A percentile compares a stretch with the other conserved stretches of the same genome.
Evolutionary conservation across 257 asterid species (phyloP).

Genomic region (Ilex aquifolium): DNA sequence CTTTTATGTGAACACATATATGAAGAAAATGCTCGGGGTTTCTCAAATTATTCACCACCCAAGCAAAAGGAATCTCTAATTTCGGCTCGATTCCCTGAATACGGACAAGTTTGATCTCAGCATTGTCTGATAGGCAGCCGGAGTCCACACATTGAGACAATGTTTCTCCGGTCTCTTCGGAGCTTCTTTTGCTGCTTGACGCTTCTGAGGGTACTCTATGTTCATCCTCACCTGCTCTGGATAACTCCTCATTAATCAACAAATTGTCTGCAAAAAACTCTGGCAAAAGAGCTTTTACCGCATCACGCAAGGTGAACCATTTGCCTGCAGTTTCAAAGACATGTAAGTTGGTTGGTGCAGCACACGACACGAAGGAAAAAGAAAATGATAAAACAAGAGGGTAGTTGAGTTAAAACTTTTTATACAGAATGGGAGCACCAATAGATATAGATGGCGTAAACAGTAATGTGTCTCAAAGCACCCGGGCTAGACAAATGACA

Average conservation of each 20-base stretch:
- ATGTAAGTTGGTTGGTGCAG: not conserved
- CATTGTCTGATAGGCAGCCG: conserved; percentile 30
- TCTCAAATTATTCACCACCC: conserved; percentile 91
- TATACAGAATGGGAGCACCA: no score
- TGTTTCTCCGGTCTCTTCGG: conserved; percentile 33
- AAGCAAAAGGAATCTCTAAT: conserved; percentile 80
- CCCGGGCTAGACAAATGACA: no score
- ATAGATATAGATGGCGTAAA: no score
- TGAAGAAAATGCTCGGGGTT: conserved; percentile 93
- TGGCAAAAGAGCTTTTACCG: conserved; percentile 59
- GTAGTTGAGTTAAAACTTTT: no score
- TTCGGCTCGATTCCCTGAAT: conserved; percentile 89
- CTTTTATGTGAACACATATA: conserved; percentile 71
- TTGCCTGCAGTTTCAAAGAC: conserved; percentile 48
- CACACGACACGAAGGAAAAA: not conserved
- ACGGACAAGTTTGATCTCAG: conserved; percentile 66
- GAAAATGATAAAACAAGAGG: not conserved
- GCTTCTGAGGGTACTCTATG: conserved; percentile 31
- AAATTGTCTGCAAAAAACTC: conserved; percentile 51
- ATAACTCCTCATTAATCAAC: conserved; percentile 6
- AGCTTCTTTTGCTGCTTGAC: conserved; percentile 27
- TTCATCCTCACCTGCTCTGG: conserved; percentile 37
- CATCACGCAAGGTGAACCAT: conserved; percentile 65
- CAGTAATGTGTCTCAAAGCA: no score
- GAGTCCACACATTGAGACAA: conserved; percentile 13